Conservation (phyloP, 2,329 filamentous ascomycete genomes). For the Xylaria sp. region DNA sequence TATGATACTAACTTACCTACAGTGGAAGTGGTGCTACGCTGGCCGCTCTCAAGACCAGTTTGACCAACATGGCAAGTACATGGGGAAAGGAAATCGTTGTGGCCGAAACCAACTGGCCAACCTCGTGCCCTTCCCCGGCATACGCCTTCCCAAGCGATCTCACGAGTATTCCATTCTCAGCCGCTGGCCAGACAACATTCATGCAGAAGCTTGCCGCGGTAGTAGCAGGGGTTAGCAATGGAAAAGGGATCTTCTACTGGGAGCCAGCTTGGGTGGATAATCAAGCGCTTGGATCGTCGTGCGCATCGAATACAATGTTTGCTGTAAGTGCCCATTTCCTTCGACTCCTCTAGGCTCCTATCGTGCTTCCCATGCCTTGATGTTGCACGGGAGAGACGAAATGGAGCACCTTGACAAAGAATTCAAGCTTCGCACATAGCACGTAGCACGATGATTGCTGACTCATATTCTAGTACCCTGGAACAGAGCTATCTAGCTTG, state of each 20-base stretch:
- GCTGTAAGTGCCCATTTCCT: slow-evolving; percentile 45
- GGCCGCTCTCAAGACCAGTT: slow-evolving; percentile 62
- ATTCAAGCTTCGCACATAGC: not conserved
- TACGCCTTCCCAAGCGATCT: slow-evolving; percentile 71
- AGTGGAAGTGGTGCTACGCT: slow-evolving; percentile 67
- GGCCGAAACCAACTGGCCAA: slow-evolving; percentile 78
- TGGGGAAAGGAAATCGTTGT: slow-evolving; percentile 76
- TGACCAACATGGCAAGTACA: slow-evolving; percentile 68
- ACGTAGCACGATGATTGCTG: not conserved
- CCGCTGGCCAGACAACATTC: slow-evolving; percentile 71
- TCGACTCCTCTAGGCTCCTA: not conserved
- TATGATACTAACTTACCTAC: slow-evolving; percentile 25
- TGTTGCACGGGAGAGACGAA: no score
- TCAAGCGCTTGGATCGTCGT: slow-evolving; percentile 71
- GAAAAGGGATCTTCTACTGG: slow-evolving; percentile 76
- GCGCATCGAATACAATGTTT: slow-evolving; percentile 72
- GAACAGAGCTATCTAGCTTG: slow-evolving; percentile 67
- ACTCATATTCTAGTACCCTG: slow-evolving; percentile 51
- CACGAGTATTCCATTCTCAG: slow-evolving; percentile 68
- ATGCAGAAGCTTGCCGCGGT: slow-evolving; percentile 68
- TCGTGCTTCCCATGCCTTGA: no score
- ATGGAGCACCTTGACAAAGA: not conserved
- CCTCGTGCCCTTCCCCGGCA: slow-evolving; percentile 66
- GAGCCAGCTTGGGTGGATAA: slow-evolving; percentile 78
- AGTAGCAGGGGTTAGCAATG: slow-evolving; percentile 63